phyloP scores from a whole-genome alignment of 2,329 filamentous ascomycete species.

The Trichoderma brevicompactum region DNA sequence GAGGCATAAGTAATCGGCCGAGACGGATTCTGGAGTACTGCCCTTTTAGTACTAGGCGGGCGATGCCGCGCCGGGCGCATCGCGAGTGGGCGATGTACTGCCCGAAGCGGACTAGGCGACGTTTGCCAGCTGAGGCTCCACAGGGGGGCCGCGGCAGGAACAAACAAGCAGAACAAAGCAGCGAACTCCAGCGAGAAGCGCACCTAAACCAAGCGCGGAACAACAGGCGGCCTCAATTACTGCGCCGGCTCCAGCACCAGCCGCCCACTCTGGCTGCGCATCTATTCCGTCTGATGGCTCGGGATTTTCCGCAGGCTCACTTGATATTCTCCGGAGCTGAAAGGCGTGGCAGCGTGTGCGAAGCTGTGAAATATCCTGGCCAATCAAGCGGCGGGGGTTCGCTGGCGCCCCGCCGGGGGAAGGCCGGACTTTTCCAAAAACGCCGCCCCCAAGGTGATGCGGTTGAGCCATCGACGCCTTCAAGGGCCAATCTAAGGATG shows the following conservation, averaged over 20 bases:
- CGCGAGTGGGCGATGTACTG: neutral
- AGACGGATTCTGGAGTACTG: constrained; percentile 1
- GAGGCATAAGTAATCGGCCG: constrained; percentile 1
- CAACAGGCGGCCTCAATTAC: neutral
- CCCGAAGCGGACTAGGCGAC: neutral
- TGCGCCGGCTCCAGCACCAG: neutral
- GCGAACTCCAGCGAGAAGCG: neutral
- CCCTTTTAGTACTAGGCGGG: neutral
- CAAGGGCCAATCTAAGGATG: neutral
- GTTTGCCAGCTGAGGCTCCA: neutral
- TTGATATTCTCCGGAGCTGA: constrained; percentile 19
- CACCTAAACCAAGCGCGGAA: neutral
- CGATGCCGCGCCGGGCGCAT: neutral
- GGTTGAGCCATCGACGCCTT: constrained; percentile 19
- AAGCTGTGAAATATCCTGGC: neutral
- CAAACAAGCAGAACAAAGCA: constrained; percentile 2
- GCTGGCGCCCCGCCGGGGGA: neutral
- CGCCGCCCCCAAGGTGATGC: constrained; percentile 18
- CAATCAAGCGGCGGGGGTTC: neutral
- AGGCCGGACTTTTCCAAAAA: constrained; percentile 31
- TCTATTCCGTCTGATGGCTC: neutral
- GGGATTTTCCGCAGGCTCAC: neutral
- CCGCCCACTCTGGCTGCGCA: neutral
- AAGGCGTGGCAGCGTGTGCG: neutral
- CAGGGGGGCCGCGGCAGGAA: constrained; percentile 4